Evolutionary conservation across 164 flowering plant species (phyloP).

Genomic region (Cinnamomum micranthum): DNA sequence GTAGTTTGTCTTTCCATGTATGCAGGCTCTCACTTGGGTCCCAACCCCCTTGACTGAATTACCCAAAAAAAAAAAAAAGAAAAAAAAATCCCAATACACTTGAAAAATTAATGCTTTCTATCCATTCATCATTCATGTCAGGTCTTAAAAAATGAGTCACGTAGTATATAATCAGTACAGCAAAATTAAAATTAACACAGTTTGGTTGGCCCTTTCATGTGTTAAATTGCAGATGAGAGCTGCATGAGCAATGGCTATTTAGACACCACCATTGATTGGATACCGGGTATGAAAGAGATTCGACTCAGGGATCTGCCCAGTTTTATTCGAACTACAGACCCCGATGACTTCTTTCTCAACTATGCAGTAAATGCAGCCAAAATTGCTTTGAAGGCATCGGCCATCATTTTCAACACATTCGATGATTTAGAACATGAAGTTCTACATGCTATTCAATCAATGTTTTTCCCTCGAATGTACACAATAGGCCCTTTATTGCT

Average conservation of each 20-base stretch:
- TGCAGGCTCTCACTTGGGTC: too few species aligned
- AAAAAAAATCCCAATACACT: too few species aligned
- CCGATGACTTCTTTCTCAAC: conserved; percentile 12
- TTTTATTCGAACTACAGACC: conserved; percentile 14
- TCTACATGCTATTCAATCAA: conserved; percentile 8
- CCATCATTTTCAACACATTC: conserved; percentile 15
- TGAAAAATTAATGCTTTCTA: too few species aligned
- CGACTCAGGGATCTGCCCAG: conserved; percentile 26
- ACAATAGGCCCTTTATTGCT: conserved; percentile 23
- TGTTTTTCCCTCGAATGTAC: background rate
- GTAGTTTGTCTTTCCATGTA: too few species aligned
- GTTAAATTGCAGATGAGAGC: conserved; percentile 23
- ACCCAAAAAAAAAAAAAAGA: too few species aligned
- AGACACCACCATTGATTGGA: conserved; percentile 30
- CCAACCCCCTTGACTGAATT: too few species aligned
- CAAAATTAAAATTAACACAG: too few species aligned
- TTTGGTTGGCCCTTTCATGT: too few species aligned
- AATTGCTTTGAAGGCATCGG: conserved; percentile 1
- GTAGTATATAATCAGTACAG: too few species aligned
- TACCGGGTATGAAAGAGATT: conserved; percentile 23
- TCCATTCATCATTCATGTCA: too few species aligned
- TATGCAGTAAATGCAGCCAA: background rate
- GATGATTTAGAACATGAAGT: conserved; percentile 15
- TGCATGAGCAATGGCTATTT: conserved; percentile 23
- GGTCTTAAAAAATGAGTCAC: too few species aligned